These are phyloP conservation scores for Zasmidium cellare DNA, from an alignment of 2,329 filamentous ascomycete genomes.

Conservation along the genomic window DNA sequence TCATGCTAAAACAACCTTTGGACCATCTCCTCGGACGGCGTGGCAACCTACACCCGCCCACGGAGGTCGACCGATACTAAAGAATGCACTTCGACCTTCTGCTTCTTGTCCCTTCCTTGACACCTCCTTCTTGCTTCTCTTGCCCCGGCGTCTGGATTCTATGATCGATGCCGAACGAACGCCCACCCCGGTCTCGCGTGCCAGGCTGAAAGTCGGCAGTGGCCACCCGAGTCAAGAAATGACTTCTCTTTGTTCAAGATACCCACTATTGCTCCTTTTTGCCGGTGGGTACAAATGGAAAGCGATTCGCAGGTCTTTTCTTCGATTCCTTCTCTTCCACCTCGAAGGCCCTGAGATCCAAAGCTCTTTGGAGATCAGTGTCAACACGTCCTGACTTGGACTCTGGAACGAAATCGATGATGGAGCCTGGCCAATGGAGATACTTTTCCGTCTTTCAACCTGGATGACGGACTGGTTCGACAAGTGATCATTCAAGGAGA, in stretches of 20 bases:
- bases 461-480: neutral
- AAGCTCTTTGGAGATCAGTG: too few relatives aligned
- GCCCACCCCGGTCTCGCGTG: neutral
- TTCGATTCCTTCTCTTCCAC: neutral
- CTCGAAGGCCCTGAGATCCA: too few relatives aligned
- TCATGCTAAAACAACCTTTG: too few relatives aligned
- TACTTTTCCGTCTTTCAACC: too few relatives aligned
- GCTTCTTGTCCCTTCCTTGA: too few relatives aligned
- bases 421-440: too few relatives aligned
- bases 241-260: neutral
- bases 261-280: neutral
- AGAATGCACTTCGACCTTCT: too few relatives aligned
- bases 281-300: neutral
- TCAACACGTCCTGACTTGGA: too few relatives aligned
- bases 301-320: neutral
- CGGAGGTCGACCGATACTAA: too few relatives aligned
- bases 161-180: neutral
- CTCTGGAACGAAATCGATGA: neutral
- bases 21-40: too few relatives aligned
- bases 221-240: neutral
- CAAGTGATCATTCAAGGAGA: neutral
- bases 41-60: too few relatives aligned
- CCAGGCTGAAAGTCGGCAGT: neutral
- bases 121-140: neutral
- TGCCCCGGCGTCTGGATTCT: neutral